Evolutionary conservation across 1,284 basidiomycete species (phyloP).

Genomic region (Heterobasidion annosum): DNA sequence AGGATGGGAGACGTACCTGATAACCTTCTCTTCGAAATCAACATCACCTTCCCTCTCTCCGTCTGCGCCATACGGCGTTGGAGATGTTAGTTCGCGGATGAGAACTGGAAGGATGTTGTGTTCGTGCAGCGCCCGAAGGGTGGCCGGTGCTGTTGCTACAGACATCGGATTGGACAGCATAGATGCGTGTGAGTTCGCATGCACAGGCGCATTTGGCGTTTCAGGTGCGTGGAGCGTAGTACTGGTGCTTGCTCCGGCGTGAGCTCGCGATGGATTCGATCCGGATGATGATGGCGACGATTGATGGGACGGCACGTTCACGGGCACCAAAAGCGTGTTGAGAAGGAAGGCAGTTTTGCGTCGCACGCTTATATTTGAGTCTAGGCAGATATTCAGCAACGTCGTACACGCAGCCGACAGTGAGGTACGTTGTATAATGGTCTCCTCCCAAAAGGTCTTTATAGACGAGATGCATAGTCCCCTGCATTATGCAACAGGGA

Average conservation of each 20-base stretch:
- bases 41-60: constrained; percentile 64
- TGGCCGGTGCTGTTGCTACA: constrained; percentile 36
- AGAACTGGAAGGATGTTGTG: constrained; percentile 34
- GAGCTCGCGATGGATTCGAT: neutral
- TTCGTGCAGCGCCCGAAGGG: constrained; percentile 39
- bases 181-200: constrained; percentile 61
- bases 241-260: constrained; percentile 5
- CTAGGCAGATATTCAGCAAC: constrained; percentile 24
- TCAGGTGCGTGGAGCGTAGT: constrained; percentile 11
- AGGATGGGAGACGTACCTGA: constrained; percentile 37
- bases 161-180: constrained; percentile 42
- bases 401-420: neutral
- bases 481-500: neutral
- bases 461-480: neutral
- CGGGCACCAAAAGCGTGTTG: constrained; percentile 67
- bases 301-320: constrained; percentile 1
- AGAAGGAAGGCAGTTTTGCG: constrained; percentile 85
- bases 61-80: constrained; percentile 58
- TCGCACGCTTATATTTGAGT: constrained; percentile 72
- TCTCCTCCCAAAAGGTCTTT: neutral
- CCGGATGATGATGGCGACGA: neutral
- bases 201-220: constrained; percentile 28
- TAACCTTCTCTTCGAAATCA: constrained; percentile 78
- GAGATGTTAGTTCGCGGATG: constrained; percentile 34
- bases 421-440: neutral